Conservation (phyloP, 225 moss, liverwort and hornwort species). For the Bryum argenteum region DNA sequence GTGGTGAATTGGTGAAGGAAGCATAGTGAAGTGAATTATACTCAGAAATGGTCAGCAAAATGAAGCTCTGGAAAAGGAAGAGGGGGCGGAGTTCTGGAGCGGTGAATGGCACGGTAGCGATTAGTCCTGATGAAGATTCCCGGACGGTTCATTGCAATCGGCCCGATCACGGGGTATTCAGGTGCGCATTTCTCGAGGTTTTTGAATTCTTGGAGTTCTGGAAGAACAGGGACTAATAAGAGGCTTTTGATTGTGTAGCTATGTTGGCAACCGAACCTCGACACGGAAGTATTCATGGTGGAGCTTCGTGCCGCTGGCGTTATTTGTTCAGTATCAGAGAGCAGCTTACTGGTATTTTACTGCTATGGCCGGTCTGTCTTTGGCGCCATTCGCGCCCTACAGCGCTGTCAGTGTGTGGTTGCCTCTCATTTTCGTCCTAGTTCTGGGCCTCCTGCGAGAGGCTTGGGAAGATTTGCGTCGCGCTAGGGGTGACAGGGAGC, state of each 20-base stretch:
- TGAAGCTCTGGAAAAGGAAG: constrained; percentile 47
- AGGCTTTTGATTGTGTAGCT: constrained; percentile 45
- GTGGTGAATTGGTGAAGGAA: constrained; percentile 15
- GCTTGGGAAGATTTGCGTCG: constrained; percentile 85
- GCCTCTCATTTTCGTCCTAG: constrained; percentile 75
- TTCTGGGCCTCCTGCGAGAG: constrained; percentile 73
- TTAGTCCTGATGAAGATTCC: constrained; percentile 27
- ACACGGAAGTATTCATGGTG: constrained; percentile 90
- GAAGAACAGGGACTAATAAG: constrained; percentile 3
- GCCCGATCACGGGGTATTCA: constrained; percentile 40
- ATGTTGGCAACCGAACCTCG: constrained; percentile 56
- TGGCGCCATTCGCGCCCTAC: constrained; percentile 76
- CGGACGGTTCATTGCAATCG: constrained; percentile 46
- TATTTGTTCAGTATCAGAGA: constrained; percentile 78
- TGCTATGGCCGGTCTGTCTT: constrained; percentile 76
- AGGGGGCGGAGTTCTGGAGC: constrained; percentile 18
- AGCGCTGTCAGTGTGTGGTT: constrained; percentile 65
- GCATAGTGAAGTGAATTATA: neutral
- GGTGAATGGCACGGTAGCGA: constrained; percentile 21
- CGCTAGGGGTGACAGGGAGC: constrained; percentile 66
- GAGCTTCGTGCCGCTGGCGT: constrained; percentile 68
- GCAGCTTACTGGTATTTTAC: constrained; percentile 98
- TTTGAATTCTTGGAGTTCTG: neutral
- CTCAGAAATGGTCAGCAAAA: constrained; percentile 26
- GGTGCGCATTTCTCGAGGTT: constrained; percentile 28